Evolutionary conservation across 345 rosid genomes (phyloP).

Genomic region (Moringa oleifera): DNA sequence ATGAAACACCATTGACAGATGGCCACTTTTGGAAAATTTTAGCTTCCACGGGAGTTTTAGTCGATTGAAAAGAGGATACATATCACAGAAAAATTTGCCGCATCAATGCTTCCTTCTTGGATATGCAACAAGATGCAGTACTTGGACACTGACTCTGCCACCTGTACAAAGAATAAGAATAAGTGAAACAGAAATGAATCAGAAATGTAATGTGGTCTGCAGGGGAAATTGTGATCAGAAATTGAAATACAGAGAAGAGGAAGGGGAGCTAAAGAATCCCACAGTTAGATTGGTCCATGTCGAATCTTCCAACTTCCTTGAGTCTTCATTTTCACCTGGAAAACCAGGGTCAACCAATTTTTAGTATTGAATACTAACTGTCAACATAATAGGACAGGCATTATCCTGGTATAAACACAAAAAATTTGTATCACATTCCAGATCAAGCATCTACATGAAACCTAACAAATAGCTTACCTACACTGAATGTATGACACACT

Average conservation of each 20-base stretch:
- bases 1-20: background rate
- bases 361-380: too few species aligned
- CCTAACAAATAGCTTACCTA: too few species aligned
- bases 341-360: background rate
- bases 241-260: background rate
- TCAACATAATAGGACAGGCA: too few species aligned
- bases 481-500: too few species aligned
- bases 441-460: too few species aligned
- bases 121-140: slow-evolving; percentile 71
- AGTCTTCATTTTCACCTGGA: slow-evolving; percentile 55
- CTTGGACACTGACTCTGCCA: slow-evolving; percentile 65
- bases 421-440: too few species aligned
- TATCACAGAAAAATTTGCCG: slow-evolving; percentile 63
- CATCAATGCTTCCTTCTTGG: slow-evolving; percentile 49
- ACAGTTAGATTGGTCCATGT: slow-evolving; percentile 63
- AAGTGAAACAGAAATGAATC: background rate
- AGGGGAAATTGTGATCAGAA: slow-evolving; percentile 4
- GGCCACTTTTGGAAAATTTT: background rate
- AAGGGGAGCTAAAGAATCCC: slow-evolving; percentile 8
- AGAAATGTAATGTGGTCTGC: too few species aligned
- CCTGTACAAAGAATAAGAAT: too few species aligned
- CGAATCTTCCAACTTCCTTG: slow-evolving; percentile 44
- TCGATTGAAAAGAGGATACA: slow-evolving; percentile 58
- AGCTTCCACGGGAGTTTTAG: background rate
- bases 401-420: too few species aligned